A percentile compares a stretch with the other conserved stretches of the same genome.
Evolutionary conservation across 331 rosid genomes (phyloP).

Genomic region (Arachis monticola): DNA sequence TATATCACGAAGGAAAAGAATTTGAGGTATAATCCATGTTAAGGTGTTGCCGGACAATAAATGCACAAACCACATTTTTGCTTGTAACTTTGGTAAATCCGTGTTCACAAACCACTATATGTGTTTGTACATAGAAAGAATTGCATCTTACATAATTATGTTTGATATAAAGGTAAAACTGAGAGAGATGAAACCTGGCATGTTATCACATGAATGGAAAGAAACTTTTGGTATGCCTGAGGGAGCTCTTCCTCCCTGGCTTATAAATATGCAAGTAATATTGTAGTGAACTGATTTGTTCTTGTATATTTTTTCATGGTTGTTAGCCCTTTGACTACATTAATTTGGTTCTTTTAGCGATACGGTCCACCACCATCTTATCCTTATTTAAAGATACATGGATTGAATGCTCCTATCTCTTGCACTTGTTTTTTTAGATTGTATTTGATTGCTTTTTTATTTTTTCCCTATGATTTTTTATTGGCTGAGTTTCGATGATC

Average conservation of each 20-base stretch:
- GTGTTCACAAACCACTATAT: neutral
- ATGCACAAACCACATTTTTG: neutral
- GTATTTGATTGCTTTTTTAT: slow-evolving; percentile 2
- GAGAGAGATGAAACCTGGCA: slow-evolving; percentile 99
- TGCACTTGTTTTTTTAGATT: neutral
- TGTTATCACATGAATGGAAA: slow-evolving; percentile 88
- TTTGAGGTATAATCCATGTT: slow-evolving; percentile 74
- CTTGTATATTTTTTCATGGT: slow-evolving; percentile 4
- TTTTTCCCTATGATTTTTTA: neutral
- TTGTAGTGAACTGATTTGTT: slow-evolving; percentile 17
- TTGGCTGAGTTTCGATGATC: slow-evolving; percentile 13
- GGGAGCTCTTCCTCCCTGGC: slow-evolving; percentile 99
- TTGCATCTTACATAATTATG: slow-evolving; percentile 1
- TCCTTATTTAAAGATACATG: slow-evolving; percentile 94
- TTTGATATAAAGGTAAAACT: slow-evolving; percentile 72
- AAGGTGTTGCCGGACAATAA: neutral
- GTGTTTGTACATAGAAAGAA: too few species aligned
- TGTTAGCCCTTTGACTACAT: slow-evolving; percentile 11
- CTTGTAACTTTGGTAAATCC: neutral
- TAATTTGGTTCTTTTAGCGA: slow-evolving; percentile 56
- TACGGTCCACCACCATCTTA: slow-evolving; percentile 99
- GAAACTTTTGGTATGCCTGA: slow-evolving; percentile 99
- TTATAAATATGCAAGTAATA: slow-evolving; percentile 96
- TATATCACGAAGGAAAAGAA: slow-evolving; percentile 97
- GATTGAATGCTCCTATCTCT: slow-evolving; percentile 91